Conservation (phyloP, 179 eudicot genomes). For the Patellifolia procumbens region DNA sequence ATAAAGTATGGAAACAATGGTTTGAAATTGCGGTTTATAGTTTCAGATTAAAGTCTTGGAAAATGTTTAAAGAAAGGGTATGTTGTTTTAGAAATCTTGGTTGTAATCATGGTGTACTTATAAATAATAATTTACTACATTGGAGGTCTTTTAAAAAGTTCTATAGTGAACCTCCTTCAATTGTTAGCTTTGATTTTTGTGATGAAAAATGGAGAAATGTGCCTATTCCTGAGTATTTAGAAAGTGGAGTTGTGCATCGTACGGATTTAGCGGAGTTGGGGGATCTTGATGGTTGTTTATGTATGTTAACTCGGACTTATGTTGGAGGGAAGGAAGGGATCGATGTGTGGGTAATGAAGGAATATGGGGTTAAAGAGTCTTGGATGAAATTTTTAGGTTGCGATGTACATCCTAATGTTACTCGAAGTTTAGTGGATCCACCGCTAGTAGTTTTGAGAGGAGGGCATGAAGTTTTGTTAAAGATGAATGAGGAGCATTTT, state of each 20-base stretch:
- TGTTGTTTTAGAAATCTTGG: neutral
- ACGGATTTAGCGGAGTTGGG: neutral
- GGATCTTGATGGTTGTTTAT: neutral
- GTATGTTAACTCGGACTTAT: neutral
- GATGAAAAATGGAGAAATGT: neutral
- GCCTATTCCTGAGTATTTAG: neutral
- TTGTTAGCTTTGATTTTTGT: neutral
- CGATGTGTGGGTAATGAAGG: neutral
- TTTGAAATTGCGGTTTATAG: neutral
- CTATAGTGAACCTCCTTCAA: neutral
- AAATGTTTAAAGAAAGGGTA: neutral
- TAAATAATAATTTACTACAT: neutral
- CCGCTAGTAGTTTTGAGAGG: neutral
- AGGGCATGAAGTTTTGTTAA: neutral
- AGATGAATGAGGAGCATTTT: neutral
- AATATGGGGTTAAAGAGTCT: neutral
- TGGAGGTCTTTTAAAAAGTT: neutral
- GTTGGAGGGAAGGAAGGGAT: too few relatives aligned
- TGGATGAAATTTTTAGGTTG: neutral
- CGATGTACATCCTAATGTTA: neutral
- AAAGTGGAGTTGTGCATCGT: neutral
- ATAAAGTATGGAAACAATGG: accelerated
- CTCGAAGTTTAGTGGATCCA: neutral
- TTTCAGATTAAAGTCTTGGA: neutral
- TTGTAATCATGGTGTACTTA: neutral